Evolutionary conservation across 345 rosid species (phyloP).

Genomic region (Brassica nigra): DNA sequence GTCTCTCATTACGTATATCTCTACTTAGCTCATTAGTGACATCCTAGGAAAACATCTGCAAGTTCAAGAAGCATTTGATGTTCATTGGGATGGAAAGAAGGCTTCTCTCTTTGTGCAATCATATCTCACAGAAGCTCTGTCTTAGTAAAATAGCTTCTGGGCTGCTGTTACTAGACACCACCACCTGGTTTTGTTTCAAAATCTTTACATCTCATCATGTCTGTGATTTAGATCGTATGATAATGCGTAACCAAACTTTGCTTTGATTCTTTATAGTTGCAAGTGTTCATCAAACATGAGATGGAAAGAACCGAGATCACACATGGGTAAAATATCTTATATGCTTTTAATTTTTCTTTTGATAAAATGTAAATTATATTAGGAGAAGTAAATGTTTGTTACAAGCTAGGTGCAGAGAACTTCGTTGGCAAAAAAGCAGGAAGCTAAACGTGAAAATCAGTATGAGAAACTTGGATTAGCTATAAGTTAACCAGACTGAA

Average conservation of each 20-base stretch:
- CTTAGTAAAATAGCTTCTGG: constrained; percentile 46
- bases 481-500: background rate
- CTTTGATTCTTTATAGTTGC: constrained; percentile 51
- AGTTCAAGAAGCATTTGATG: constrained; percentile 29
- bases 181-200: constrained; percentile 60
- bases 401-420: background rate
- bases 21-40: constrained; percentile 40
- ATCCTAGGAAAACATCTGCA: constrained; percentile 41
- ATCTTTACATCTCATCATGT: constrained; percentile 3
- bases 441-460: background rate
- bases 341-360: background rate
- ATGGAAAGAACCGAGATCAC: constrained; percentile 65
- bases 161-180: constrained; percentile 57
- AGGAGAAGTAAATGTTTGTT: background rate
- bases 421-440: background rate
- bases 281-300: constrained; percentile 54
- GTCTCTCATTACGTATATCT: background rate
- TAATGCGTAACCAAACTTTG: background rate
- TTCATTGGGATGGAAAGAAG: constrained; percentile 38
- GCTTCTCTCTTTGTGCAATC: constrained; percentile 28
- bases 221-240: background rate
- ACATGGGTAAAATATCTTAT: background rate
- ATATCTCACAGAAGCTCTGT: constrained; percentile 40
- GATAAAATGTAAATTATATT: background rate
- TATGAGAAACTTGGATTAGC: background rate